Percentiles rank a stretch among this genome's conserved stretches.
phyloP scores from a whole-genome alignment of 2,329 filamentous ascomycete genomes.

The Fusarium nygamai region DNA sequence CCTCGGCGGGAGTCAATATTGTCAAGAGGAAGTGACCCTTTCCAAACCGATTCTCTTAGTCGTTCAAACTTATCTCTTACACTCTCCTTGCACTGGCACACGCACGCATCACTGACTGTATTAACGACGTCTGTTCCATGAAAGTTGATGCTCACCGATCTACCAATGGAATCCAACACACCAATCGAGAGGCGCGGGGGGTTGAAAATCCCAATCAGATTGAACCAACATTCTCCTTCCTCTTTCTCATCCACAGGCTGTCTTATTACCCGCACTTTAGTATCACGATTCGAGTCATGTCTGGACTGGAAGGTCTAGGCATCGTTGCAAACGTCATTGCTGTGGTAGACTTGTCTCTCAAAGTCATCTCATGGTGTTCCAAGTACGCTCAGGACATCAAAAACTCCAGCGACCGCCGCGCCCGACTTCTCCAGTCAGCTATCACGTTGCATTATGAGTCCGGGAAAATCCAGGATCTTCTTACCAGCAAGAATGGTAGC shows the following conservation, averaged over 20 bases:
- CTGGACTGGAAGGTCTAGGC: neutral
- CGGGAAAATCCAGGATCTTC: accelerated
- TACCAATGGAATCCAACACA: neutral
- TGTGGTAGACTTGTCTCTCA: neutral
- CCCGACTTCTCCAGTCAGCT: constrained; percentile 43
- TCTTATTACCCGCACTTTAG: too few species aligned
- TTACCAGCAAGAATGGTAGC: neutral
- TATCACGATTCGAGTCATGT: neutral
- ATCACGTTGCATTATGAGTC: neutral
- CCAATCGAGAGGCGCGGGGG: neutral
- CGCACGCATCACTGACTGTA: too few species aligned
- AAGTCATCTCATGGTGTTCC: constrained; percentile 35
- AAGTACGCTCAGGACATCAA: constrained; percentile 49
- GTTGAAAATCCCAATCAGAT: neutral
- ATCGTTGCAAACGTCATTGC: constrained; percentile 1
- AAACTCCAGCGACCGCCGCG: constrained; percentile 45
- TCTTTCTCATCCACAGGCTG: too few species aligned
- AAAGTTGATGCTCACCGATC: too few species aligned
- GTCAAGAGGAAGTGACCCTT: neutral
- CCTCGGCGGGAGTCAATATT: neutral
- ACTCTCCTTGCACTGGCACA: too few species aligned
- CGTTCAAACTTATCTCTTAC: neutral
- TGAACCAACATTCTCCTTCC: neutral
- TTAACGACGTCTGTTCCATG: too few species aligned
- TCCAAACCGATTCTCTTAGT: too few species aligned